Evolutionary conservation across 2,329 filamentous ascomycete species (phyloP).

Genomic region (Trichocomaceae sp.): DNA sequence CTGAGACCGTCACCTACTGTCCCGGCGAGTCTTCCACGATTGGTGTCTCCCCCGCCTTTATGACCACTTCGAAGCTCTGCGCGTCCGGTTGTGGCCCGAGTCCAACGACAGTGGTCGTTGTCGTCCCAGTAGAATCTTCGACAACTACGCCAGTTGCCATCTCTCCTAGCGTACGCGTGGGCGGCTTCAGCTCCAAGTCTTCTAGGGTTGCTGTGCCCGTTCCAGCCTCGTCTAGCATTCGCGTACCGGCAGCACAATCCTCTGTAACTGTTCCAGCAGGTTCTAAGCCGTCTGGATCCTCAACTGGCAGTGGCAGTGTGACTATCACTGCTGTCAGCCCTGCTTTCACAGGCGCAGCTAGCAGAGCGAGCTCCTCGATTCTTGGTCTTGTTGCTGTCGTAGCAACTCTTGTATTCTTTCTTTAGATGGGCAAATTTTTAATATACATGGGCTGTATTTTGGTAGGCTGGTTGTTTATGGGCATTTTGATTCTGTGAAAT

Average conservation of each 20-base stretch:
- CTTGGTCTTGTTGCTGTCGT: background rate
- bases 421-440: slow-evolving; percentile 4
- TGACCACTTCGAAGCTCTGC: slow-evolving; percentile 37
- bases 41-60: slow-evolving; percentile 30
- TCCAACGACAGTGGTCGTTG: slow-evolving; percentile 35
- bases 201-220: background rate
- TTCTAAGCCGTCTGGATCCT: background rate
- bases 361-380: background rate
- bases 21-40: slow-evolving; percentile 24
- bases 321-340: slow-evolving; percentile 3
- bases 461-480: background rate
- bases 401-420: background rate
- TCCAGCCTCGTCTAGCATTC: background rate
- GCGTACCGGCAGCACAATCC: background rate
- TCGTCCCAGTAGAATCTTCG: slow-evolving; percentile 18
- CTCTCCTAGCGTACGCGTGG: background rate
- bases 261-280: background rate
- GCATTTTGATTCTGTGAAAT: background rate
- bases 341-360: slow-evolving; percentile 10
- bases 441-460: background rate
- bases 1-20: slow-evolving; percentile 33
- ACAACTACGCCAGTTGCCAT: background rate
- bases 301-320: background rate
- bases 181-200: background rate
- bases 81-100: slow-evolving; percentile 29